Base-by-base conservation (phyloP, 371 early-diverging fungal genomes). In the Mucor mucedo region DNA sequence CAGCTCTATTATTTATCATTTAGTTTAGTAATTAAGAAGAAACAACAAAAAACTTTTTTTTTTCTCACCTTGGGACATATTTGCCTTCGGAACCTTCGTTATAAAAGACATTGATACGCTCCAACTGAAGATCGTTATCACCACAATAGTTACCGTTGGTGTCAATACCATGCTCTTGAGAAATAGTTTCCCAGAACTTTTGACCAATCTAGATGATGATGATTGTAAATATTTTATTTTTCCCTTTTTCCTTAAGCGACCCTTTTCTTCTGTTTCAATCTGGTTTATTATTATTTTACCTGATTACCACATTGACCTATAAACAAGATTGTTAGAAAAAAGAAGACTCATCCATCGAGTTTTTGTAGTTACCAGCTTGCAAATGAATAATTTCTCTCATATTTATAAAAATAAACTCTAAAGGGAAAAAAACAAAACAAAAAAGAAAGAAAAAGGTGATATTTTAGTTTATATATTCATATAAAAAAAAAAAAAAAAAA, bases 351-450 rank as follows among this genome's bases (percentile, higher is more conserved):
- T 27, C 13, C n/a, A n/a, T 57, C 13, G 28, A 28, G 7, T 13
- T 11, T 39, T 2, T 35, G 16, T 55, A 57, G 48, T 66, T 76
- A 78, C 79, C 99, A 72, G 98, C 96, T 85, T 99, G 99, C 68
- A 99, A 84, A 85, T 99, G 98, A 73, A 99, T 95, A 72, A 99
- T 98, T 90, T 99, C 99, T 86, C 99, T 91, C 99, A 99, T 98
- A 4, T 16, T 27, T 47, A 39, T 13, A 16, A 45, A 5, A 30
- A 1, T 50, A 50, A 29, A 39, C 28, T 56, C 5, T 44, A 47
- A 42, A 42, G 30, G 38, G 44, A 50, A 55, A 55, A 39, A 52
- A 9, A n/a, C n/a, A n/a, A 62, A 53, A 54, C 40, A 33, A 52
- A 57, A 54, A 57, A 50, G 40, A 52, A 55, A 49, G 13, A 60